Evolutionary conservation across 305 asterid genomes (phyloP), one percentile per base, ranked within the genome.

Genomic region (Ajuga reptans): DNA sequence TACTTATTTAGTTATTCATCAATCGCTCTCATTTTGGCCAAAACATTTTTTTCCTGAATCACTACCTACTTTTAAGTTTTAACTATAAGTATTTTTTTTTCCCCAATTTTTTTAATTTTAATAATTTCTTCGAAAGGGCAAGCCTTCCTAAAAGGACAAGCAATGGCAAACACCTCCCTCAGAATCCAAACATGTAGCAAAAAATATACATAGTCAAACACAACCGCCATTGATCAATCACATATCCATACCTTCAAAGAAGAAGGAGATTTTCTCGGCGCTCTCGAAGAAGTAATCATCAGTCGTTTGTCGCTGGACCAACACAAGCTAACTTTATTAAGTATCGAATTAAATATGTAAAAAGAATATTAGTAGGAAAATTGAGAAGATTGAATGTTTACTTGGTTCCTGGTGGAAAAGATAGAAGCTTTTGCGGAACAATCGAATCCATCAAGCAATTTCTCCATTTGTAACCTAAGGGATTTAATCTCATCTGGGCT

Each of bases 401-500:
- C 99, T 77, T 91, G 99, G 76, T 92, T 93, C 75, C 69, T 93
- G 76, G 96, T 90, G 42, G 99, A 90, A 80, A 93, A 93, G 74
- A 93, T 81, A 10, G 97, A 80, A 63, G 94, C 82, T 69, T 74
- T 77, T 65, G 75, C 50, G 61, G 96, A 84, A 55, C 78, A 82
- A 73, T 93, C 96, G 69, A 90, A 93, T 36, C 81, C 82, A 53
- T 84, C 85, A 17, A 93, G 95, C 72, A 93, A 80, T 17, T 75
- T 69, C 8, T 84, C 91, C 92, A 93, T 90, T 71, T 77, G 82
- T 60, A 72, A 79, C 74, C 93, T 82, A 78, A 88, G 79, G 15
- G 91, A 76, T 3, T 73, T 77, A 6, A 93, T 76, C 66, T 93
- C 96, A 69, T 85, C 89, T 12, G 78, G 76, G 80, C 80, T 79